Percentiles rank a stretch among this genome's conserved stretches.
Conservation (phyloP, 805 yeast species). For the Saccharomyces jurei region DNA sequence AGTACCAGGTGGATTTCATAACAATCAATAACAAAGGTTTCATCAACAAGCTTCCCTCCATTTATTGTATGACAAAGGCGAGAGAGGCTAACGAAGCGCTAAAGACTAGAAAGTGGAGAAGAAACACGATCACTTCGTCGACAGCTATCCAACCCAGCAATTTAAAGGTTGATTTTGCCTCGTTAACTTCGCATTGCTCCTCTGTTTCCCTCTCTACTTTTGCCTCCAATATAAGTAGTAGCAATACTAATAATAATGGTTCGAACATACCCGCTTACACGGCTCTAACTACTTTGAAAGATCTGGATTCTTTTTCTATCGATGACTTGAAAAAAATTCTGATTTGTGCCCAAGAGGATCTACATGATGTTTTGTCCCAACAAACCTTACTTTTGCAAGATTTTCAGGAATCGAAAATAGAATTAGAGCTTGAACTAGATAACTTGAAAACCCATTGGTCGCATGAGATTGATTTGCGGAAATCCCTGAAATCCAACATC, state of each 20-base stretch:
- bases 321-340: conserved; percentile 27
- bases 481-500: conserved; percentile 28
- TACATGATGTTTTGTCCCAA: conserved; percentile 28
- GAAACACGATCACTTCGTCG: conserved; percentile 15
- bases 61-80: conserved; percentile 23
- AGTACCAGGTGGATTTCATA: conserved; percentile 29
- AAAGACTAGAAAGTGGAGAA: conserved; percentile 19
- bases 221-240: neutral
- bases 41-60: conserved; percentile 27
- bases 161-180: neutral
- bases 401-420: conserved; percentile 25
- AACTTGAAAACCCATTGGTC: conserved; percentile 27
- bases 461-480: conserved; percentile 27
- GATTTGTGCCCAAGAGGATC: conserved; percentile 29
- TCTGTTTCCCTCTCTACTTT: neutral
- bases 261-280: conserved; percentile 20
- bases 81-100: conserved; percentile 4
- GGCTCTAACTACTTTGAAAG: conserved; percentile 22
- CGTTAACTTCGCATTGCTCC: neutral
- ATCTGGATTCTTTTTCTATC: conserved; percentile 24
- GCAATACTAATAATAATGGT: conserved; percentile 1
- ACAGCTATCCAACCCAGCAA: neutral
- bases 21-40: conserved; percentile 30
- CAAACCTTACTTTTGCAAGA: conserved; percentile 21
- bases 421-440: conserved; percentile 23